phyloP scores from a whole-genome alignment of 352 stramenopile species.

The Poterioochromonas sp. region DNA sequence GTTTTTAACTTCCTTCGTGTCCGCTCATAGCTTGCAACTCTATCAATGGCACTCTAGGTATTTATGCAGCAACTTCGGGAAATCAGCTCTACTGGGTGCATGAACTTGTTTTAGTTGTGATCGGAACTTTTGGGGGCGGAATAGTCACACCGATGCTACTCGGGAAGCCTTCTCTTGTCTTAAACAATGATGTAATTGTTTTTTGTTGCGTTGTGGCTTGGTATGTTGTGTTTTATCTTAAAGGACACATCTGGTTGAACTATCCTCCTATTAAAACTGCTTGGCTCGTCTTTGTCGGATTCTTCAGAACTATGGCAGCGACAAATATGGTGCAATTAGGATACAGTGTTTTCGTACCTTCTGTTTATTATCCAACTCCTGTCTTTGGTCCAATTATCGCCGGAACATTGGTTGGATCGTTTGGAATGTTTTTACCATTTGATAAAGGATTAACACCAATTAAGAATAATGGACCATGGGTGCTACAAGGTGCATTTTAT shows the following conservation, averaged over 20 bases:
- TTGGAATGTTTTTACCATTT: conserved; percentile 11
- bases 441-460: not conserved
- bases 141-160: not conserved
- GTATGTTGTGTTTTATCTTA: not conserved
- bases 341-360: not conserved
- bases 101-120: not conserved
- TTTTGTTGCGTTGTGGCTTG: not conserved
- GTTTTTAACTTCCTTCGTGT: not conserved
- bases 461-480: not conserved
- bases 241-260: not conserved
- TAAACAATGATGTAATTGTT: conserved; percentile 2
- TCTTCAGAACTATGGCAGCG: not conserved
- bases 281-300: not conserved
- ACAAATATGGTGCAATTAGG: not conserved
- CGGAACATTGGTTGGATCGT: not conserved
- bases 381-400: conserved; percentile 11
- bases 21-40: not conserved
- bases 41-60: not conserved
- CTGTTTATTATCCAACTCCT: conserved; percentile 19
- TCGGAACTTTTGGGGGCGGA: not conserved
- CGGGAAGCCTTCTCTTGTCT: not conserved
- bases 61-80: not conserved
- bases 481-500: not conserved
- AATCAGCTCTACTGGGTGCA: not conserved
- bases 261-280: not conserved